Evolutionary conservation across 805 yeast genomes (phyloP), one percentile per base, ranked within the genome.

Genomic region (Kodamaea hsintzibuensis): DNA sequence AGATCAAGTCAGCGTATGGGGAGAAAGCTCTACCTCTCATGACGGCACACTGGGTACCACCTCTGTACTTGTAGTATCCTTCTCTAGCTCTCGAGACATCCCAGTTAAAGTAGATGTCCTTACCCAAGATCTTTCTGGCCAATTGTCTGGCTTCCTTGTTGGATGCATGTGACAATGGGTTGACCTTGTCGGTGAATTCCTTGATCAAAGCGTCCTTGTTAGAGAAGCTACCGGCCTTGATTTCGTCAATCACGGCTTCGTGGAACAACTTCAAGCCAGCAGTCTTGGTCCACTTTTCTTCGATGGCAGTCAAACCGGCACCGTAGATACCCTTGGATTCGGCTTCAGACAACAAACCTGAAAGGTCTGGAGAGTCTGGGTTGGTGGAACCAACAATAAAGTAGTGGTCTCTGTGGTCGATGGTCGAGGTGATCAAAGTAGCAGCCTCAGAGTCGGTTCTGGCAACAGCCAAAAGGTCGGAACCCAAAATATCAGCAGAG

Each of bases 361-460:
- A 85, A 64, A 92, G 82, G 47, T 90, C 87, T 52, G 83, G 84
- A 42, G 88, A 69, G 50, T 86, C 81, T 52, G 96, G 91, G 79
- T 91, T 92, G 58, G 98, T 91, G 52, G 95, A 78, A 66, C 98
- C 98, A 62, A 88, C 83, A 64, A 93, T 80, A 72, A 89, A 93
- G 77, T 86, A 91, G 72, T 93, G 98, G 73, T 93, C 98, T 73
- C 98, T 84, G 74, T 81, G 84, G 73, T 93, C 98, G 66, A 93
- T 92, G 51, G 98, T 88, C 17, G 97, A 90, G 56, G 97, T 90
- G 69, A 93, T 80, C 69, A 93, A 82, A 51, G 98, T 93, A 47
- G 98, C 98, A 60, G 97, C 98, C 78, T 93, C 98, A 52, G 97
- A 90, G 73, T 93, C 98, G 39, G 98, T 91, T 79, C 98, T 86